Conservation (phyloP, 2,329 filamentous ascomycete genomes). For the Venturia effusa region DNA sequence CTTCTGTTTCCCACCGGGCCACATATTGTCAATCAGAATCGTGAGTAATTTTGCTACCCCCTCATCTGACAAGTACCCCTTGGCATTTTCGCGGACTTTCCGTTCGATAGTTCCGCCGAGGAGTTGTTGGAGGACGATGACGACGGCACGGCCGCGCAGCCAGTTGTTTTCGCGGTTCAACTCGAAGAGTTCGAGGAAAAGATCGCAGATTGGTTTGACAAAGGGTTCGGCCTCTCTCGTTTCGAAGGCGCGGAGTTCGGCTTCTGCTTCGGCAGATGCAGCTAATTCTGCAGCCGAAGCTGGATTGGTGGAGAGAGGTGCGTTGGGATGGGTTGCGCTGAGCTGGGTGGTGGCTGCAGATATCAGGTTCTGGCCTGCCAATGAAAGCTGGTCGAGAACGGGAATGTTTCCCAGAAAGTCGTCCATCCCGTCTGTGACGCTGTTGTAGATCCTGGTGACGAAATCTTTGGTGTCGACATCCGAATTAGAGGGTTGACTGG, state of each 20-base stretch:
- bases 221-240: constrained; percentile 80
- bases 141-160: constrained; percentile 88
- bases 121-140: constrained; percentile 91
- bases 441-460: constrained; percentile 90
- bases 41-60: constrained; percentile 65
- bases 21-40: constrained; percentile 65
- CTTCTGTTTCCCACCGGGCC: constrained; percentile 56
- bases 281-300: constrained; percentile 21
- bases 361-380: constrained; percentile 84
- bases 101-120: constrained; percentile 93
- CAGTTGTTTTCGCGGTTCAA: constrained; percentile 93
- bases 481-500: constrained; percentile 27
- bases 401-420: constrained; percentile 95
- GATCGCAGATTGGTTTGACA: constrained; percentile 95
- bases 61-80: constrained; percentile 64
- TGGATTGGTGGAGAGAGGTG: constrained; percentile 37
- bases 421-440: constrained; percentile 94
- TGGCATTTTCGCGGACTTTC: constrained; percentile 80
- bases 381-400: constrained; percentile 85
- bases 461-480: constrained; percentile 61
- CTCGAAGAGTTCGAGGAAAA: constrained; percentile 93
- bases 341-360: constrained; percentile 54
- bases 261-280: constrained; percentile 65
- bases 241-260: constrained; percentile 87
- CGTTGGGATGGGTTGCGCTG: constrained; percentile 26